A percentile compares a stretch with the other conserved stretches of the same genome.
Conservation (phyloP, 805 yeast species). For the Tetrapisispora phaffii region DNA sequence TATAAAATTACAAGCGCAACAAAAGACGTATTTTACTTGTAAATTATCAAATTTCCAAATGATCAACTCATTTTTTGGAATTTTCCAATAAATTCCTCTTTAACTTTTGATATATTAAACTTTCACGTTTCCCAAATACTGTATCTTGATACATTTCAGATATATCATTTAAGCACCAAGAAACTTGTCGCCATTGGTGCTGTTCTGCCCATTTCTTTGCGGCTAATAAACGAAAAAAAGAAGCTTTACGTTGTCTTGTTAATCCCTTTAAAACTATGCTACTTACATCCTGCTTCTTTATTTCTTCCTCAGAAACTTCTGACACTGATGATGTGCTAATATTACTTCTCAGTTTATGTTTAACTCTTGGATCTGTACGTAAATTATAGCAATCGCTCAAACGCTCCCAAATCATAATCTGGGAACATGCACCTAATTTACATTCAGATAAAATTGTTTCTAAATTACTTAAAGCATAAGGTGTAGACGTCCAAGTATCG, state of each 20-base stretch:
- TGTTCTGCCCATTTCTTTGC: conserved; percentile 57
- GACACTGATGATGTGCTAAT: background rate
- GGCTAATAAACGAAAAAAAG: conserved; percentile 67
- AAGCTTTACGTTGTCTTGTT: conserved; percentile 60
- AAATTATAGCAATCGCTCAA: conserved; percentile 41
- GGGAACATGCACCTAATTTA: conserved; percentile 38
- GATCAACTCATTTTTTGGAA: background rate
- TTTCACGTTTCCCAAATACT: conserved; percentile 15
- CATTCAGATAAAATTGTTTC: conserved; percentile 40
- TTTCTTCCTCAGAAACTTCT: background rate
- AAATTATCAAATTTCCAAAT: background rate
- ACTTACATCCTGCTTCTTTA: conserved; percentile 10
- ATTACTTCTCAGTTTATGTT: conserved; percentile 3
- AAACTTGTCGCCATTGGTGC: conserved; percentile 25
- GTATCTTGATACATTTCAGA: conserved; percentile 23
- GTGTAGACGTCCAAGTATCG: conserved; percentile 35
- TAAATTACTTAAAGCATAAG: conserved; percentile 35
- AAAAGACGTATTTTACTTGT: background rate
- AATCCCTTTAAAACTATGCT: conserved; percentile 39
- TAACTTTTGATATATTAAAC: conserved; percentile 16
- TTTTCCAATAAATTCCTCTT: conserved; percentile 4
- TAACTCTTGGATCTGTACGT: conserved; percentile 34
- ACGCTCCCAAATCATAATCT: conserved; percentile 44
- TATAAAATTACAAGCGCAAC: background rate
- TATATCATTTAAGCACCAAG: conserved; percentile 26